Evolutionary conservation across 1,284 basidiomycete species (phyloP), one percentile per base, ranked within the genome.

Genomic region (Sporisorium iseilematis-ciliati): DNA sequence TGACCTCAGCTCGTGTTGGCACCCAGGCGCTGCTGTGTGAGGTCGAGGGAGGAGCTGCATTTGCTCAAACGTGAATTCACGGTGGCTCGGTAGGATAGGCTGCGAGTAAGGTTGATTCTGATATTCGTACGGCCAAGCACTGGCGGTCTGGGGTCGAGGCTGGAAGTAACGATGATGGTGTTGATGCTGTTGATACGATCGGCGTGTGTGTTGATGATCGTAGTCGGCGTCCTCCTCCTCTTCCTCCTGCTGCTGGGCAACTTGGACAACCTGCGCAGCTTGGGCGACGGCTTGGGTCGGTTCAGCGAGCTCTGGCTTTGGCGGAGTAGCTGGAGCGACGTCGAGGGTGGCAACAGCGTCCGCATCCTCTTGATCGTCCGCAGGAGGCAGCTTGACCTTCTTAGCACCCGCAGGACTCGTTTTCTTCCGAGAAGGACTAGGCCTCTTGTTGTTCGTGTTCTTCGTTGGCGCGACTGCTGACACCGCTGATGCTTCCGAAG

Each of bases 381-480:
- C 52, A 38, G 31, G 12, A 14, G 46, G 23, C 26, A 35, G 21
- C 52, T 63, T 68, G 40, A 35, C 40, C 60, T 68, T 68, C 20
- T 68, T 68, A 3, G 33, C 56, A 25, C 29, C 38, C 12, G 46
- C 11, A 12, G 52, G 26, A 26, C 18, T 54, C 7, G 35, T 23
- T 35, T 65, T 65, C 58, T 65, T 65, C 29, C 51, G 60, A 7
- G 57, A 23, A 3, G 57, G 54, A 18, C 54, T 61, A 12, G 62
- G 20, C 42, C 54, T 53, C 50, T 64, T 61, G 29, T 25, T 40
- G 31, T 25, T 25, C 23, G 3, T 25, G 10, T 14, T 25, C 18
- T 8, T 43, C 12, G 20, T 20, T 4, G 23, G 25, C 4, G 38
- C 23, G 35, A 33, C 23, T 16, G 26, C 45, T 40, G 42, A 4